Base-by-base conservation (phyloP, 2,329 filamentous ascomycete species). In the Penicillium sp. region DNA sequence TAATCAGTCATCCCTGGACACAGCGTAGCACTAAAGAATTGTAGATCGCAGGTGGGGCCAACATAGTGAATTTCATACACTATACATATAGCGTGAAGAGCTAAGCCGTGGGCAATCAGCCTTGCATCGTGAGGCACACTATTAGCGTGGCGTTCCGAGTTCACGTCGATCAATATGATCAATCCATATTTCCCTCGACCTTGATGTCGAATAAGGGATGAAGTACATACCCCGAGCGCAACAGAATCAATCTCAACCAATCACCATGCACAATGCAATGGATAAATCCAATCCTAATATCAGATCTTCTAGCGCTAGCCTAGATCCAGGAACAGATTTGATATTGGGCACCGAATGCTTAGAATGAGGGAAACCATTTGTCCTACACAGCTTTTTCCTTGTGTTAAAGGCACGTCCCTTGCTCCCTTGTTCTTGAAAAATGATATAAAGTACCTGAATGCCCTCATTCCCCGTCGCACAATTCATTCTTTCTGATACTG, bases 81-180 rank as follows among this genome's bases (percentile, higher is more conserved):
- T 16, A 20, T 26, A 32, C 24, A 22, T 22, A n/a, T 31, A 26
- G 26, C n/a, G 32, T 45, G n/a, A 45, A 34, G n/a, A 45, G 18
- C 24, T 44, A 20, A 60, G 26, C 42, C 44, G 42, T 61, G 53
- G 42, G 42, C 34, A 46, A 51, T 53, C 50, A 37, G 44, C 64
- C 64, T 66, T 66, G 62, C 64, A 60, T 66, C 18, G 32, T 18
- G 22, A 10, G 14, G 56, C 53, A 42, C 52, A 59, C 58, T 64
- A 66, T 62, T 53, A 43, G 10, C 32, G 38, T 62, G 62, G 58
- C 56, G 55, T 50, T 50, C 26, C 47, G 53, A 50, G 58, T 58
- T 52, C 40, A 50, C 24, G 11, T 14, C 51, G 49, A 59, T 61
- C 54, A 58, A 39, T 54, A 53, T 57, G 54, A 59, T 57, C 54